A percentile compares a stretch with the other conserved stretches of the same genome.
phyloP scores from a whole-genome alignment of 2,329 filamentous ascomycete species.

The Hymenoscyphus linearis region DNA sequence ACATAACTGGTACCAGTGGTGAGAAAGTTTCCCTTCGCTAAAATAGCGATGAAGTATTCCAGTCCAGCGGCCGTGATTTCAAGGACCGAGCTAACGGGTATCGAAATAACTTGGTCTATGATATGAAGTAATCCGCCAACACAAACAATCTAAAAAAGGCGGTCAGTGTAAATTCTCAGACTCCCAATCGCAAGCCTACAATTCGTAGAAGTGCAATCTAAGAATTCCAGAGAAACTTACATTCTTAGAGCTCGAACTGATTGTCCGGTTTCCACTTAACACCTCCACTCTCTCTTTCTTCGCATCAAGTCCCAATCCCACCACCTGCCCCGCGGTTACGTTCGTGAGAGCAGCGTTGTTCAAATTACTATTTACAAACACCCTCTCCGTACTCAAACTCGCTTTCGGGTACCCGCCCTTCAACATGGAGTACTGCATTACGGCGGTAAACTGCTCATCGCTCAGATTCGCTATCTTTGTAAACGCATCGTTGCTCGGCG shows the following conservation, averaged over 20 bases:
- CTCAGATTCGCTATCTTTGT: constrained; percentile 1
- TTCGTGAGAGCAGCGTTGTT: constrained; percentile 16
- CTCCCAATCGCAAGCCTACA: background rate
- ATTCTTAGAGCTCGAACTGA: constrained; percentile 28
- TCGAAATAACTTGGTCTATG: constrained; percentile 42
- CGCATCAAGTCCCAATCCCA: constrained; percentile 13
- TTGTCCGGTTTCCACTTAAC: constrained; percentile 15
- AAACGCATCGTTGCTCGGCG: constrained; percentile 16
- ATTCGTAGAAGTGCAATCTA: background rate
- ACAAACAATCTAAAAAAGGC: constrained; percentile 41
- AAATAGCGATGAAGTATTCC: constrained; percentile 18
- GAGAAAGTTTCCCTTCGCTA: constrained; percentile 11
- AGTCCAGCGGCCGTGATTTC: constrained; percentile 12
- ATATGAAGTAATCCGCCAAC: constrained; percentile 51
- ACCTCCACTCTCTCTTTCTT: constrained; percentile 9
- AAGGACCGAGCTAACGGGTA: constrained; percentile 33
- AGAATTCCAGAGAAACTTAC: background rate
- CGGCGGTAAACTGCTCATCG: constrained; percentile 14
- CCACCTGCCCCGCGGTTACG: constrained; percentile 21
- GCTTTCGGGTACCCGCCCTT: constrained; percentile 16
- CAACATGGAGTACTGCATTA: constrained; percentile 20
- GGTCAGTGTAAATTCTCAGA: background rate
- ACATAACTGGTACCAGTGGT: constrained; percentile 14
- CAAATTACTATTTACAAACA: constrained; percentile 18
- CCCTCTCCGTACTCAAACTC: constrained; percentile 12